Percentiles rank a stretch among this genome's conserved stretches.
These are phyloP conservation scores for Massarina eburnea DNA, from an alignment of 2,329 filamentous ascomycete genomes.

Conservation along the genomic window DNA sequence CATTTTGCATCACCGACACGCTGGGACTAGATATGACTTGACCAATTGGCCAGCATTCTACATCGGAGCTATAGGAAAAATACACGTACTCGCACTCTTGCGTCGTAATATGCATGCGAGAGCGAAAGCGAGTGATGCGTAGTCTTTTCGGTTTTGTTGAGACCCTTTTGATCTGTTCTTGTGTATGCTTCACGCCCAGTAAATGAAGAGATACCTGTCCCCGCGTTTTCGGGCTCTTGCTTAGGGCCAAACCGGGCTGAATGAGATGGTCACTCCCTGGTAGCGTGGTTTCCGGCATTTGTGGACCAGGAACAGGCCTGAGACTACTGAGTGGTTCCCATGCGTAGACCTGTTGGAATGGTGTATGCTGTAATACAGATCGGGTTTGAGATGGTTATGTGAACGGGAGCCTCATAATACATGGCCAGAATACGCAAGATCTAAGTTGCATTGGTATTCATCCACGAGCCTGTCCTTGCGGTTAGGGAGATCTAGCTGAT, in stretches of 20 bases:
- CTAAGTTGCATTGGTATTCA: too few relatives aligned
- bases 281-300: neutral
- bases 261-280: neutral
- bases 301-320: neutral
- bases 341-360: too few relatives aligned
- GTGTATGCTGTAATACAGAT: too few relatives aligned
- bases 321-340: neutral
- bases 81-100: conserved; percentile 9
- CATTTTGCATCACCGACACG: conserved; percentile 10
- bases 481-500: too few relatives aligned
- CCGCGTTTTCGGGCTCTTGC: neutral
- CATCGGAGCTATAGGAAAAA: neutral
- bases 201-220: neutral
- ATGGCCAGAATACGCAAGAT: too few relatives aligned
- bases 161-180: conserved; percentile 1
- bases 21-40: conserved; percentile 4
- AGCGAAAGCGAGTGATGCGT: neutral
- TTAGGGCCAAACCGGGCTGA: neutral
- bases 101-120: conserved; percentile 3
- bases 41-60: conserved; percentile 12
- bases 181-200: neutral
- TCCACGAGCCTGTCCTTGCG: too few relatives aligned
- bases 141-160: neutral
- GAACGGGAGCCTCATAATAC: too few relatives aligned
- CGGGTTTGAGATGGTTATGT: too few relatives aligned